Percentiles rank a stretch among this genome's conserved stretches.
Evolutionary conservation across 371 early-diverging fungal genomes (phyloP).

Genomic region (Dichotomocladium elegans): DNA sequence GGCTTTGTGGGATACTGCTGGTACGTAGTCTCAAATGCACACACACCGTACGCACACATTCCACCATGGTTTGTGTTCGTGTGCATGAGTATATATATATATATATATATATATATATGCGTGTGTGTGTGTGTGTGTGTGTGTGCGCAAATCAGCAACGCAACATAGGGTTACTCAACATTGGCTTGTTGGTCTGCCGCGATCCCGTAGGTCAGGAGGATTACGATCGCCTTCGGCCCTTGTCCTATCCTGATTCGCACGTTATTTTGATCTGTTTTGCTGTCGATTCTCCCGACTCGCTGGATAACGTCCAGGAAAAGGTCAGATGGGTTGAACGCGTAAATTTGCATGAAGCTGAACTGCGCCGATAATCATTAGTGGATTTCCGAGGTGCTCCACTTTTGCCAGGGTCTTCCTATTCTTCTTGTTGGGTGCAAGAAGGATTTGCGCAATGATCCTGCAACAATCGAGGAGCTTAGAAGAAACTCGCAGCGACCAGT

Average conservation of each 20-base stretch:
- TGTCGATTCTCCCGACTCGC: constrained; percentile 83
- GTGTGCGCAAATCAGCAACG: too few relatives aligned
- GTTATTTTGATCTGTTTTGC: constrained; percentile 86
- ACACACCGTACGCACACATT: background rate
- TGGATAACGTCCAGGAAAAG: constrained; percentile 81
- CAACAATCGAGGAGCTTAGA: constrained; percentile 70
- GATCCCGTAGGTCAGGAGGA: constrained; percentile 75
- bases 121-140: too few relatives aligned
- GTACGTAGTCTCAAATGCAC: constrained; percentile 43
- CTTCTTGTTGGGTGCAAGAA: constrained; percentile 87
- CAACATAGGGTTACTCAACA: too few relatives aligned
- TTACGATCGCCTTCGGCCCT: constrained; percentile 88
- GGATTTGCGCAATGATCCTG: constrained; percentile 83
- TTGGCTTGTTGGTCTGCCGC: too few relatives aligned
- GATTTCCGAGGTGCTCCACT: constrained; percentile 89
- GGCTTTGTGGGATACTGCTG: constrained; percentile 97
- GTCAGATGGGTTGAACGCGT: constrained; percentile 16
- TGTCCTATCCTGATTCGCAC: constrained; percentile 90
- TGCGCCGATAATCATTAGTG: constrained; percentile 58
- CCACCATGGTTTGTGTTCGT: constrained; percentile 29
- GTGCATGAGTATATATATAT: too few relatives aligned
- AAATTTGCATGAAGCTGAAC: background rate
- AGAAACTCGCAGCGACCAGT: constrained; percentile 79
- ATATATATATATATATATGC: too few relatives aligned
- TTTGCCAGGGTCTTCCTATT: constrained; percentile 83